Conservation (phyloP, 2,329 filamentous ascomycete genomes). For the Trichoderma pleuroti region DNA sequence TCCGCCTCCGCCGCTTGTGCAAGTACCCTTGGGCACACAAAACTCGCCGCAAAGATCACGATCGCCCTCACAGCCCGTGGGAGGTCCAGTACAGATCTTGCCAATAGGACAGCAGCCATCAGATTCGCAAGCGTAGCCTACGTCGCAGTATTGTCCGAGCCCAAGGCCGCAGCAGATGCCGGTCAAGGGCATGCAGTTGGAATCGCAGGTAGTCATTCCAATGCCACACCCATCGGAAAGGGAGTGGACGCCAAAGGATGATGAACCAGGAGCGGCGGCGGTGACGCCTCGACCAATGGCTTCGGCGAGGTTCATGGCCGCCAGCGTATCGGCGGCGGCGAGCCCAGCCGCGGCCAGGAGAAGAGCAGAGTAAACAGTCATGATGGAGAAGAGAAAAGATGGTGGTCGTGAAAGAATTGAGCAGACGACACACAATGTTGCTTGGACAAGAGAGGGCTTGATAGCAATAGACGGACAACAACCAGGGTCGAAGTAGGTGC, state of each 20-base stretch:
- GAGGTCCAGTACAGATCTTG: conserved; percentile 24
- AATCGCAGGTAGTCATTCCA: conserved; percentile 28
- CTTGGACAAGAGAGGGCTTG: not conserved
- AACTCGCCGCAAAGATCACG: conserved; percentile 23
- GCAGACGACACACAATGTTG: not conserved
- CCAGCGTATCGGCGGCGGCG: conserved; percentile 21
- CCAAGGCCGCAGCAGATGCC: conserved; percentile 29
- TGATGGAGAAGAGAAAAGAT: conserved; percentile 22
- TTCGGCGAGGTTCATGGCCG: conserved; percentile 3
- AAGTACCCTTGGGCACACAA: conserved; percentile 16
- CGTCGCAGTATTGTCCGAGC: conserved; percentile 19
- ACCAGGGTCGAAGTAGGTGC: not conserved
- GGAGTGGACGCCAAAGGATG: conserved; percentile 21
- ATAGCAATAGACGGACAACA: not conserved
- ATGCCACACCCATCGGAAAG: conserved; percentile 23
- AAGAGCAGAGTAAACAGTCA: conserved; percentile 27
- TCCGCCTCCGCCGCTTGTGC: conserved; percentile 18
- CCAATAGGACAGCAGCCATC: conserved; percentile 33
- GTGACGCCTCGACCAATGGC: conserved; percentile 19
- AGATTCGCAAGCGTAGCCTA: conserved; percentile 11
- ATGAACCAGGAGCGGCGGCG: conserved; percentile 9
- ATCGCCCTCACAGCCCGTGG: conserved; percentile 17
- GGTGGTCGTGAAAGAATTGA: not conserved
- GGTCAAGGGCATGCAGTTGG: conserved; percentile 30
- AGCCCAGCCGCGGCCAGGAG: conserved; percentile 28